Evolutionary conservation across 352 stramenopile species (phyloP), one percentile per base, ranked within the genome.

Genomic region (Globisporangium nunn): DNA sequence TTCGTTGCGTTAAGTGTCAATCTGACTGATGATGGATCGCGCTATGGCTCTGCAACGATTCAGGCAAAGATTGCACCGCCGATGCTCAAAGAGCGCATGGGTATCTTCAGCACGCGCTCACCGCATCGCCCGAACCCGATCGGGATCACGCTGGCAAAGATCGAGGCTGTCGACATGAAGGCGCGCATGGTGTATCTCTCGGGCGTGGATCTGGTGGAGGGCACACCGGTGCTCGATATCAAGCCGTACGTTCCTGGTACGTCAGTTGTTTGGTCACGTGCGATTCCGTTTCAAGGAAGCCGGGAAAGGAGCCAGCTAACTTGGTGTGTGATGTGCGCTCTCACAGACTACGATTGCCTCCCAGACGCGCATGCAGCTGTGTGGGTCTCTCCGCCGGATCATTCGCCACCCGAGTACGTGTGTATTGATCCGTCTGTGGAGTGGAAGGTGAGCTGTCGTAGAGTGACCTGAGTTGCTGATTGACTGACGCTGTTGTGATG

Each of bases 111-210:
- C 44, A 99, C 96, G 7, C 78, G 97, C 6, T 97, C 95, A 46
- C 97, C 97, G 14, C 97, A 99, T 74, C 88, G 97, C 12, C 93
- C 93, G n/a, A 98, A 98, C 67, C 88, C 95, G 5, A 93, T 99
- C 33, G 96, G 95, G 18, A 84, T 98, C 62, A 93, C 82, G 6
- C 66, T 95, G 6, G 93, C 86, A 39, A 94, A 88, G 60, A 74
- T 98, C 52, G 90, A 97, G 56, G 54, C 61, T 15, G 78, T 97
- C 14, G 69, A 96, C 58, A 66, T 65, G 44, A 59, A 60, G 23
- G 64, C 63, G 11, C 78, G 79, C 8, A 78, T 62, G 0, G 77
- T 98, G 30, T 75, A 83, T 59, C 66, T 98, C 40, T 79, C 84
- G 6, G 93, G 87, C 15, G 63, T 98, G 18, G 94, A 98, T 58